Percentiles rank a stretch among this genome's conserved stretches.
phyloP scores from a whole-genome alignment of 192 early-diverging fungal species.

The Chytriomyces sp. region DNA sequence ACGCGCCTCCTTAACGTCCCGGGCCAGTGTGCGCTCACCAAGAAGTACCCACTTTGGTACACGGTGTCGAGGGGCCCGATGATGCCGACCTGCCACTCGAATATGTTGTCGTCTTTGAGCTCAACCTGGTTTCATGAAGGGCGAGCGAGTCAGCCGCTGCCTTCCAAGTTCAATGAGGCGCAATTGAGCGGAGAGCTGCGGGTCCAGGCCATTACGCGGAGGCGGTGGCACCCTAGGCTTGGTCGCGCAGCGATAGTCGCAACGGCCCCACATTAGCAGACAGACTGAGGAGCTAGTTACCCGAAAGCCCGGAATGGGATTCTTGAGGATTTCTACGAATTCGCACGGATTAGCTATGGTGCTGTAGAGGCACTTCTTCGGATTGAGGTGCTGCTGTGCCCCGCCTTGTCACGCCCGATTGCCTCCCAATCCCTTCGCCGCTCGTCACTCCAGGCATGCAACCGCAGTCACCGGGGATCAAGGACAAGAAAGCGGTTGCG shows the following conservation, averaged over 20 bases:
- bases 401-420: neutral
- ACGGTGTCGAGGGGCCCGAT: conserved; percentile 56
- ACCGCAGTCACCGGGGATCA: neutral
- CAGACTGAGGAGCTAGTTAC: conserved; percentile 19
- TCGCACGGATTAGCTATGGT: too few relatives aligned
- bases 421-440: neutral
- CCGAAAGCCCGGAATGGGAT: conserved; percentile 56
- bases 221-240: too few relatives aligned
- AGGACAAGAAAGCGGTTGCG: neutral
- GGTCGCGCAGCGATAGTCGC: neutral
- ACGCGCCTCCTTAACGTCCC: neutral
- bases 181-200: too few relatives aligned
- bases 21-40: conserved; percentile 29
- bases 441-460: neutral
- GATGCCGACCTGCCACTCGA: conserved; percentile 62
- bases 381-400: too few relatives aligned
- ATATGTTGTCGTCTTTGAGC: conserved; percentile 59
- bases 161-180: too few relatives aligned
- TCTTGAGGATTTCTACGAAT: conserved; percentile 46
- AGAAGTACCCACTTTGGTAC: conserved; percentile 62
- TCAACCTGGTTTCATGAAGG: conserved; percentile 31
- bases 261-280: neutral
- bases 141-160: too few relatives aligned
- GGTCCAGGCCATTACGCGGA: too few relatives aligned
- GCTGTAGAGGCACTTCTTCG: too few relatives aligned